A percentile compares a stretch with the other conserved stretches of the same genome.
Conservation (phyloP, 2,329 filamentous ascomycete genomes). For the Cladosporium sphaerospermum region DNA sequence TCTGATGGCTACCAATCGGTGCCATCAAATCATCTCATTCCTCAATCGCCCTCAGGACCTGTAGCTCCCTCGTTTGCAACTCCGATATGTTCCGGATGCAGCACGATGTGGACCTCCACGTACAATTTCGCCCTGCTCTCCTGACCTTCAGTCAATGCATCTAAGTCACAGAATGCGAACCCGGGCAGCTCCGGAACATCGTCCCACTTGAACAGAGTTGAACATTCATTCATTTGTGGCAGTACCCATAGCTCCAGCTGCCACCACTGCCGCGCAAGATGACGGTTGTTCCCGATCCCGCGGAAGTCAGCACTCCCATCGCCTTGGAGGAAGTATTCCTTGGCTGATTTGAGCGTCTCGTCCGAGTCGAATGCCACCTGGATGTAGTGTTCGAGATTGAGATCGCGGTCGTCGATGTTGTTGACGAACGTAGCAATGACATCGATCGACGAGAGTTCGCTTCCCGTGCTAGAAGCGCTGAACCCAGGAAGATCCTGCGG, state of each 20-base stretch:
- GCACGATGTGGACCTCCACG: conserved; percentile 6
- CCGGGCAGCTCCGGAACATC: conserved; percentile 1
- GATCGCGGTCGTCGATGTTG: not conserved
- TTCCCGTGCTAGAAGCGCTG: not conserved
- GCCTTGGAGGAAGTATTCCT: not conserved
- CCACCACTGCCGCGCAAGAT: not conserved
- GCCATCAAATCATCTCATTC: not conserved
- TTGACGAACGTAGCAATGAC: not conserved
- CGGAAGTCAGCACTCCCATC: not conserved
- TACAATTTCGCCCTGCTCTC: conserved; percentile 4
- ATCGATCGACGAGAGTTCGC: not conserved
- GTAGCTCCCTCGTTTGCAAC: not conserved
- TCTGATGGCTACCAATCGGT: too few species aligned
- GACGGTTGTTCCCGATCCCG: not conserved
- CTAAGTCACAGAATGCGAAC: not conserved
- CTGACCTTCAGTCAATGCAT: not conserved
- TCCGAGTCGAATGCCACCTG: conserved; percentile 3
- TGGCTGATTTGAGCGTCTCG: conserved; percentile 1
- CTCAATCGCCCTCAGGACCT: not conserved
- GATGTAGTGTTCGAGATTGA: not conserved
- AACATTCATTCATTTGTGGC: conserved; percentile 1
- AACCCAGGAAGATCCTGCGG: not conserved
- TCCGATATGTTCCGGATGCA: not conserved
- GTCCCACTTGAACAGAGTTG: conserved; percentile 5
- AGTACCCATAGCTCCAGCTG: conserved; percentile 10